Base-by-base conservation (phyloP, 768 basidiomycete genomes). In the Suillus subluteus region DNA sequence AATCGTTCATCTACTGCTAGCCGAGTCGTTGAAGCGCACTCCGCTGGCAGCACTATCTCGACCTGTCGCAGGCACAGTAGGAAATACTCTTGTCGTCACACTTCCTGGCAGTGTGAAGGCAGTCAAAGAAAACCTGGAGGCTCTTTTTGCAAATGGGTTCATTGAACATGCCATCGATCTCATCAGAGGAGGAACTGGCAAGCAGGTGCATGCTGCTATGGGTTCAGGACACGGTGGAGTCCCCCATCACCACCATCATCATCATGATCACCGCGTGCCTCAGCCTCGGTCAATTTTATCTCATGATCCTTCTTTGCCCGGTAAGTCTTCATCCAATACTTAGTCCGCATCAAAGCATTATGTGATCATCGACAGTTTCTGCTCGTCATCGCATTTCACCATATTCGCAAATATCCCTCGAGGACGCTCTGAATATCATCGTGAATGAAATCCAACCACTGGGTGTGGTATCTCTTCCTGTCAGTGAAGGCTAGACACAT, bases 61-160 rank as follows among this genome's bases (percentile, higher is more conserved):
- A 7, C 95, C 94, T 1, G 82, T 95, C 18, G 93, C 92, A 4
- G 95, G 95, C 4, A 91, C 88, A 9, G 78, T 89, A 67, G 82
- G 80, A 32, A 82, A 82, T 62, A 90, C 88, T 0, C 82, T 97
- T 26, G 79, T 97, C 32, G 82, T 92, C 23, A 94, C 92, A 0
- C 87, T 96, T 12, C 95, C 95, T 0, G 95, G 95, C 3, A 94
- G 92, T 71, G 85, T 90, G 46, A 95, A 92, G 72, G 95, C 92
- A 3, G 94, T 95, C 48, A 88, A 82, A 68, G 95, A 97, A 72
- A 92, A 89, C 72, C 73, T 94, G 65, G 84, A 85, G 1, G 83
- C 84, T 0, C 80, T 95, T 37, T 79, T 96, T 7, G 75, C 78
- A 16, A 81, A 76, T 6, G 87, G 86, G 7, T 80, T 95, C 1